phyloP scores from a whole-genome alignment of 2,329 filamentous ascomycete genomes.

The Metarhizium humberi region DNA sequence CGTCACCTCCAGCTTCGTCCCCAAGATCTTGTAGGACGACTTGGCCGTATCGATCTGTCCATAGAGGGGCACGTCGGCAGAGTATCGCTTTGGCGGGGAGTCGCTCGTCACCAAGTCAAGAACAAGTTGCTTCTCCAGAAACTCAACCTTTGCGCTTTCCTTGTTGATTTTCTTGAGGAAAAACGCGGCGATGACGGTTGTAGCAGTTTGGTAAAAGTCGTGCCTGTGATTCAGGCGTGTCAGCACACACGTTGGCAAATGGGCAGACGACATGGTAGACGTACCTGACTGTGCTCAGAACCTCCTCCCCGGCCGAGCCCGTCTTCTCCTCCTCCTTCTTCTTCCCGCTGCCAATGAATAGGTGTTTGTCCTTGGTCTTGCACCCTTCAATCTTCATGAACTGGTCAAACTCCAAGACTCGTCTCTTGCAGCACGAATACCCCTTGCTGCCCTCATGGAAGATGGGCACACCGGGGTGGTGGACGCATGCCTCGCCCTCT shows the following conservation, averaged over 20 bases:
- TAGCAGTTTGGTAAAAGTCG: slow-evolving; percentile 91
- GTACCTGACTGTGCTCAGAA: slow-evolving; percentile 68
- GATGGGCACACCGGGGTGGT: slow-evolving; percentile 83
- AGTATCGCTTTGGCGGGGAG: slow-evolving; percentile 67
- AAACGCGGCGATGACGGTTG: slow-evolving; percentile 78
- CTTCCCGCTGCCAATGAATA: slow-evolving; percentile 73
- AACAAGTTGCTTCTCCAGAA: slow-evolving; percentile 52
- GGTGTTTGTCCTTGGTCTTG: slow-evolving; percentile 68
- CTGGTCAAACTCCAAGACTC: slow-evolving; percentile 93
- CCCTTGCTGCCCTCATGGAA: slow-evolving; percentile 99
- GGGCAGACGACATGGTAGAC: slow-evolving; percentile 12
- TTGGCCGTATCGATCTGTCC: slow-evolving; percentile 66
- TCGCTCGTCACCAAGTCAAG: slow-evolving; percentile 84
- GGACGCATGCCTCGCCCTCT: slow-evolving; percentile 68
- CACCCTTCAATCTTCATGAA: slow-evolving; percentile 96
- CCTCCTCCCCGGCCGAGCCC: slow-evolving; percentile 53
- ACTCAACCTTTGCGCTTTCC: slow-evolving; percentile 61
- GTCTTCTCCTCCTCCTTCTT: slow-evolving; percentile 38
- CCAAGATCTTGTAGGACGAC: slow-evolving; percentile 71
- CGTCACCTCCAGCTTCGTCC: slow-evolving; percentile 79
- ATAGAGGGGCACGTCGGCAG: slow-evolving; percentile 64
- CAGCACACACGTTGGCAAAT: not conserved
- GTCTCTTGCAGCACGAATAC: slow-evolving; percentile 91
- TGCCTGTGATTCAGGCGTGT: slow-evolving; percentile 28
- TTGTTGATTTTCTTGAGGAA: slow-evolving; percentile 98